Evolutionary conservation across 2,329 filamentous ascomycete species (phyloP).

Genomic region (Colletotrichum tabaci): DNA sequence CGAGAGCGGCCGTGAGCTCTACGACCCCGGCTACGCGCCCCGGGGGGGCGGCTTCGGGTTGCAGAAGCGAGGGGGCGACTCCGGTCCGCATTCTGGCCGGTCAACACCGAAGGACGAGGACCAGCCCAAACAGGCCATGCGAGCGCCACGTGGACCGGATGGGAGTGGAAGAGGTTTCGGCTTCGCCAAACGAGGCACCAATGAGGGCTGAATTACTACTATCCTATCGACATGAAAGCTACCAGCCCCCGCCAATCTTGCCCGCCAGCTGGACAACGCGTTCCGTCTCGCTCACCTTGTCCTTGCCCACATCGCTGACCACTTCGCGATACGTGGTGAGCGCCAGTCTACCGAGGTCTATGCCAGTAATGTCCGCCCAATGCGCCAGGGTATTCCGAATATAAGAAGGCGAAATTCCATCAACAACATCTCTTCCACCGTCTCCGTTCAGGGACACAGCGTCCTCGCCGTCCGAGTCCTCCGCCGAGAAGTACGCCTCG

Average conservation of each 20-base stretch:
- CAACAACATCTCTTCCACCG: slow-evolving; percentile 62
- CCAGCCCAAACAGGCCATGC: slow-evolving; percentile 77
- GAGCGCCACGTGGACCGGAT: slow-evolving; percentile 85
- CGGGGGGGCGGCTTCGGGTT: slow-evolving; percentile 72
- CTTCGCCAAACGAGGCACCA: slow-evolving; percentile 77
- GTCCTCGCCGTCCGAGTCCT: slow-evolving; percentile 63
- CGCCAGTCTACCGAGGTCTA: slow-evolving; percentile 79
- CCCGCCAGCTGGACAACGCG: slow-evolving; percentile 90
- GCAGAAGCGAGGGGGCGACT: slow-evolving; percentile 60
- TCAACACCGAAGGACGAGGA: slow-evolving; percentile 71
- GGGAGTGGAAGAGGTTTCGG: slow-evolving; percentile 83
- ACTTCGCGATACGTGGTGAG: slow-evolving; percentile 94
- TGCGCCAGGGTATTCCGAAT: slow-evolving; percentile 80
- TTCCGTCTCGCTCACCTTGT: slow-evolving; percentile 78
- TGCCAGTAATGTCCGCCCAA: slow-evolving; percentile 82
- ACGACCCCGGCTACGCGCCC: slow-evolving; percentile 80
- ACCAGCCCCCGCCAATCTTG: slow-evolving; percentile 96
- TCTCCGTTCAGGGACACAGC: slow-evolving; percentile 45
- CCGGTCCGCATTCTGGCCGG: slow-evolving; percentile 54
- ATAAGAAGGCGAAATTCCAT: slow-evolving; percentile 76
- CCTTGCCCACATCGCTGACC: slow-evolving; percentile 94
- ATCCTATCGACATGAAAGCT: slow-evolving; percentile 46
- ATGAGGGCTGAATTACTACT: slow-evolving; percentile 56
- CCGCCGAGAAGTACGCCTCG: slow-evolving; percentile 89
- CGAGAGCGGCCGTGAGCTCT: slow-evolving; percentile 73